Percentiles rank a stretch among this genome's conserved stretches.
phyloP scores from a whole-genome alignment of 495 filamentous ascomycete genomes.

The Podospora australis region DNA sequence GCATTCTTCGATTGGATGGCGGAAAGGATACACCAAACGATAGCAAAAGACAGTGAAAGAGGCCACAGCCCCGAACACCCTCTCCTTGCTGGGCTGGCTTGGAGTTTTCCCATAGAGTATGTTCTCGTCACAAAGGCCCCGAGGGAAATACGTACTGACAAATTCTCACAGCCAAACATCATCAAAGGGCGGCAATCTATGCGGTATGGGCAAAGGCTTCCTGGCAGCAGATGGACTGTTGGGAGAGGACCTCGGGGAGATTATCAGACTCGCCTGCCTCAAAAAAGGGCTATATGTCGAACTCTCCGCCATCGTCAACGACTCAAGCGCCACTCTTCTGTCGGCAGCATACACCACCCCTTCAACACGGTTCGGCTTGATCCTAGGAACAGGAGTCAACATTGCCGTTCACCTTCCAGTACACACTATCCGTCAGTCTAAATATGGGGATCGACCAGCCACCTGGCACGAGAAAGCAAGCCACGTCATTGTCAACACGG shows the following conservation, averaged over 20 bases:
- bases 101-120: constrained; percentile 85
- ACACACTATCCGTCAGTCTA: constrained; percentile 42
- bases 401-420: constrained; percentile 49
- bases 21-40: constrained; percentile 56
- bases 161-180: constrained; percentile 61
- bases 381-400: constrained; percentile 53
- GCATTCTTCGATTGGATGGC: constrained; percentile 79
- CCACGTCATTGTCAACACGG: constrained; percentile 71
- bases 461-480: constrained; percentile 51
- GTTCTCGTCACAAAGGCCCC: no score
- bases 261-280: constrained; percentile 43
- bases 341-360: constrained; percentile 67
- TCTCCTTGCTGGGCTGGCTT: constrained; percentile 64
- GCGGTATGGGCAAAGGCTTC: constrained; percentile 84
- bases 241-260: constrained; percentile 45
- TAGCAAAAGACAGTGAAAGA: constrained; percentile 30
- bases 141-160: no score
- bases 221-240: constrained; percentile 44
- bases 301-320: constrained; percentile 77
- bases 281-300: constrained; percentile 47
- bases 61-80: constrained; percentile 25
- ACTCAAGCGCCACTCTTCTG: constrained; percentile 71
- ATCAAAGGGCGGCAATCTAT: constrained; percentile 63
- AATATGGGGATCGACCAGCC: constrained; percentile 46
- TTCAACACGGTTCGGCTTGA: constrained; percentile 54